Conservation (phyloP, 2,329 filamentous ascomycete species). For the Alternaria arbusti region DNA sequence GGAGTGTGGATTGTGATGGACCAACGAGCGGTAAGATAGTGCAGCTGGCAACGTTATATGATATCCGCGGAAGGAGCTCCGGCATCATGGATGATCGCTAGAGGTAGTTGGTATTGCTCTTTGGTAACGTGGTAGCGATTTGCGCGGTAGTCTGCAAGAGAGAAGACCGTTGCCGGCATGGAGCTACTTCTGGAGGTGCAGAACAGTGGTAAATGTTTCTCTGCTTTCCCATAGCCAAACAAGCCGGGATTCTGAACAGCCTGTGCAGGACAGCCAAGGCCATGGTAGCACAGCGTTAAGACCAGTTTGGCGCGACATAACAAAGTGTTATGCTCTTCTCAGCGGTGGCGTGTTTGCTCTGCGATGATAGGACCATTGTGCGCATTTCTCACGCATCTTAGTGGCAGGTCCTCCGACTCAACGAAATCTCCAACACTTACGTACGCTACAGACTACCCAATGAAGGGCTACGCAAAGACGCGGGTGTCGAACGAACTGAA, state of each 20-base stretch:
- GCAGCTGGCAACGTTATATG: not conserved
- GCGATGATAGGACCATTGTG: not conserved
- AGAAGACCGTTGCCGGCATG: not conserved
- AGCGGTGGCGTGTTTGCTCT: not conserved
- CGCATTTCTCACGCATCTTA: not conserved
- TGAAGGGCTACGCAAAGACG: not conserved
- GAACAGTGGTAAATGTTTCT: fast-evolving
- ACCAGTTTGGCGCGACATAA: not conserved
- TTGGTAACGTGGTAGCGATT: not conserved
- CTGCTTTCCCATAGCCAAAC: not conserved
- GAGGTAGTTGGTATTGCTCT: not conserved
- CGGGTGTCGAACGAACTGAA: not conserved
- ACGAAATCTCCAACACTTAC: not conserved
- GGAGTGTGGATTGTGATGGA: not conserved
- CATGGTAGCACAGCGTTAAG: not conserved
- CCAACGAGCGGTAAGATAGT: not conserved
- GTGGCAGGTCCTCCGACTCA: not conserved
- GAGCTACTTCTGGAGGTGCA: not conserved
- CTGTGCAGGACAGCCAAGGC: not conserved
- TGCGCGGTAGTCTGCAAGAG: not conserved
- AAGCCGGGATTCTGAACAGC: not conserved
- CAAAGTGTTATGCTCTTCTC: not conserved
- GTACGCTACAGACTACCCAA: not conserved
- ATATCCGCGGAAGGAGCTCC: not conserved
- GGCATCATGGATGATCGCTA: not conserved